These are phyloP conservation scores for Scheffersomyces insectosa DNA, from an alignment of 1,139 yeast species.

Conservation along the genomic window DNA sequence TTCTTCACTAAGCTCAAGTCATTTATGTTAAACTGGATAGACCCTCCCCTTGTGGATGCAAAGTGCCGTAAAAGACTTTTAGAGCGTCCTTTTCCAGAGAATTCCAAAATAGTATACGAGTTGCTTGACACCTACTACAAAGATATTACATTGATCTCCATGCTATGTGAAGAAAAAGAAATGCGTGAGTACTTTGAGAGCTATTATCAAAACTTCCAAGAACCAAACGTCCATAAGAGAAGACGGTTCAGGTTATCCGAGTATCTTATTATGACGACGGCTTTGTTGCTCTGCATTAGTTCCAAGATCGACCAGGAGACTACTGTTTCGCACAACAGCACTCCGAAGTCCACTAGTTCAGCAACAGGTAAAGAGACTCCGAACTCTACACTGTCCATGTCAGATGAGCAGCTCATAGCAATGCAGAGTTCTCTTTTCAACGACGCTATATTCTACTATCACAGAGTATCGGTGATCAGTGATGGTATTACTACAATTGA, in stretches of 20 bases:
- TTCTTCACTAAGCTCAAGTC: conserved; percentile 21
- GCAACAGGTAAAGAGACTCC: neutral
- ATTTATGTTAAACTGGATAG: conserved; percentile 32
- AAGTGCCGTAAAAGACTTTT: conserved; percentile 19
- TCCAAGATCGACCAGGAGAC: conserved; percentile 18
- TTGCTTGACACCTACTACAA: conserved; percentile 22
- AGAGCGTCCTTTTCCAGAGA: conserved; percentile 29
- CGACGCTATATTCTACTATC: conserved; percentile 50
- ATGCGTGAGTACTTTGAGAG: conserved; percentile 13
- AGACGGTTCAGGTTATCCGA: conserved; percentile 26
- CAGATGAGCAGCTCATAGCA: conserved; percentile 5
- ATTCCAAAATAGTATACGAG: conserved; percentile 21
- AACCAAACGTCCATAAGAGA: conserved; percentile 5
- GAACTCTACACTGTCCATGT: neutral
- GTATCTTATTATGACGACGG: conserved; percentile 33
- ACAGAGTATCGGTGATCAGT: conserved; percentile 45
- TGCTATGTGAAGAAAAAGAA: conserved; percentile 9
- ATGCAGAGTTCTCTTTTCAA: conserved; percentile 29
- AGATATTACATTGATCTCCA: conserved; percentile 10
- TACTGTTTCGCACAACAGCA: neutral
- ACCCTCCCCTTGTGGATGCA: conserved; percentile 29
- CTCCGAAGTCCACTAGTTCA: conserved; percentile 1
- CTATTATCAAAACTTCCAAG: conserved; percentile 15
- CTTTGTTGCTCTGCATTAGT: conserved; percentile 28
- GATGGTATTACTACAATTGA: conserved; percentile 54